These are phyloP conservation scores for Diplodia sapinea DNA, from an alignment of 2,329 filamentous ascomycete species.

Conservation along the genomic window DNA sequence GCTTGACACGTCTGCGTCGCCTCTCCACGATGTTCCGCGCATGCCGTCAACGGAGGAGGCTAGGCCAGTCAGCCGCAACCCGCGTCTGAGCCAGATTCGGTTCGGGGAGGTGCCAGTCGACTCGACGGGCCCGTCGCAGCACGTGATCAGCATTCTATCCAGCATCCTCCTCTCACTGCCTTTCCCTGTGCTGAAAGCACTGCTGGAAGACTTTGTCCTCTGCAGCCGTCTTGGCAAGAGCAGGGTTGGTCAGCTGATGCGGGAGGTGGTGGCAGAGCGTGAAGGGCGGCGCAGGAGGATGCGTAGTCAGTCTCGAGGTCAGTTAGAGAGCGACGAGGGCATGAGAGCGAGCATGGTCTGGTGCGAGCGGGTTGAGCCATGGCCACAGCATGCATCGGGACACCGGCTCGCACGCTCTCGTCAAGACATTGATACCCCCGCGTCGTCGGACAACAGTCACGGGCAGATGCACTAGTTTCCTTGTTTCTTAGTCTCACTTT, in stretches of 20 bases:
- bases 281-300: conserved; percentile 48
- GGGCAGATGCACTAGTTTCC: conserved; percentile 1
- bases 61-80: conserved; percentile 51
- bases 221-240: conserved; percentile 52
- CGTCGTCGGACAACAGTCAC: conserved; percentile 35
- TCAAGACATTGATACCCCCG: conserved; percentile 41
- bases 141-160: conserved; percentile 62
- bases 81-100: conserved; percentile 67
- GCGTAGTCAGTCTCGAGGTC: conserved; percentile 32
- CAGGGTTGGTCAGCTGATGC: conserved; percentile 50
- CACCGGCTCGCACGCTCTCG: conserved; percentile 42
- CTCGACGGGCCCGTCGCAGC: conserved; percentile 48
- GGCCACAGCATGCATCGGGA: conserved; percentile 46
- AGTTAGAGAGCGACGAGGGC: conserved; percentile 33
- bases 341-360: conserved; percentile 41
- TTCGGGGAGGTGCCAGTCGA: conserved; percentile 69
- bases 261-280: conserved; percentile 52
- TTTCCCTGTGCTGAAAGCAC: conserved; percentile 67
- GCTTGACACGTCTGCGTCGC: conserved; percentile 59
- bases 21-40: conserved; percentile 55
- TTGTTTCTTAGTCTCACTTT: background rate
- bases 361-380: conserved; percentile 48
- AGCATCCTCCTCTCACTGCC: conserved; percentile 73
- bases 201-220: conserved; percentile 67
- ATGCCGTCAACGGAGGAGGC: conserved; percentile 50